Conservation (phyloP, 2,329 filamentous ascomycete genomes). For the Fusarium sp. region DNA sequence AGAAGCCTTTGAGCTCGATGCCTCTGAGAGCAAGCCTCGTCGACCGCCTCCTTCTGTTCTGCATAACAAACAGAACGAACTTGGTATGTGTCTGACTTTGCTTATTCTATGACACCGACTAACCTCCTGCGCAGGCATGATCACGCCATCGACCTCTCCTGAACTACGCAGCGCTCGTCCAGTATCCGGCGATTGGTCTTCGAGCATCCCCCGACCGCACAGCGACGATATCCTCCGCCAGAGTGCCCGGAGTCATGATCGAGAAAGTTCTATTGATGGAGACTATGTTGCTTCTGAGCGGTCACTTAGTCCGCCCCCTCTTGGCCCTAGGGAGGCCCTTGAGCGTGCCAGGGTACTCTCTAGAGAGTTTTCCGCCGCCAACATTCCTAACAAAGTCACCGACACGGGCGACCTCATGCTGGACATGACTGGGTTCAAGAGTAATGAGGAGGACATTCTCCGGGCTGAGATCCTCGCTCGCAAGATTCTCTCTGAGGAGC, state of each 20-base stretch:
- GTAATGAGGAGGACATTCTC: slow-evolving; percentile 90
- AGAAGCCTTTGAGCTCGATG: slow-evolving; percentile 76
- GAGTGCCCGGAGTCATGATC: slow-evolving; percentile 54
- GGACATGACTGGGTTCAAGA: slow-evolving; percentile 98
- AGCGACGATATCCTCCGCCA: slow-evolving; percentile 67
- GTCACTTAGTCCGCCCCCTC: slow-evolving; percentile 81
- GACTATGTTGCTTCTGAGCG: slow-evolving; percentile 61
- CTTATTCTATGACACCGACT: background rate
- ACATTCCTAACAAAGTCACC: slow-evolving; percentile 93
- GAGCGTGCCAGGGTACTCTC: slow-evolving; percentile 87
- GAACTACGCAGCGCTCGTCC: slow-evolving; percentile 60
- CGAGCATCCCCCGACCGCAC: slow-evolving; percentile 57
- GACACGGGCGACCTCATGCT: slow-evolving; percentile 95
- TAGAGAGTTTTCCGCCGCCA: slow-evolving; percentile 86
- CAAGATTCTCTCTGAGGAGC: slow-evolving; percentile 90
- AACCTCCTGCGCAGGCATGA: slow-evolving; percentile 50
- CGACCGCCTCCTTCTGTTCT: slow-evolving; percentile 61
- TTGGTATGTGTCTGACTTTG: slow-evolving; percentile 45
- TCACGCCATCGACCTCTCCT: slow-evolving; percentile 68
- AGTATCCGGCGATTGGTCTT: slow-evolving; percentile 64
- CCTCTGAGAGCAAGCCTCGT: slow-evolving; percentile 47
- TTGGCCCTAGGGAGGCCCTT: slow-evolving; percentile 80
- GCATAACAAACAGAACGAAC: slow-evolving; percentile 42
- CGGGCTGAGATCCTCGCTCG: slow-evolving; percentile 93
- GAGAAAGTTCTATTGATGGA: slow-evolving; percentile 53